Evolutionary conservation across 257 asterid genomes (phyloP).

Genomic region (Lycium ferocissimum): DNA sequence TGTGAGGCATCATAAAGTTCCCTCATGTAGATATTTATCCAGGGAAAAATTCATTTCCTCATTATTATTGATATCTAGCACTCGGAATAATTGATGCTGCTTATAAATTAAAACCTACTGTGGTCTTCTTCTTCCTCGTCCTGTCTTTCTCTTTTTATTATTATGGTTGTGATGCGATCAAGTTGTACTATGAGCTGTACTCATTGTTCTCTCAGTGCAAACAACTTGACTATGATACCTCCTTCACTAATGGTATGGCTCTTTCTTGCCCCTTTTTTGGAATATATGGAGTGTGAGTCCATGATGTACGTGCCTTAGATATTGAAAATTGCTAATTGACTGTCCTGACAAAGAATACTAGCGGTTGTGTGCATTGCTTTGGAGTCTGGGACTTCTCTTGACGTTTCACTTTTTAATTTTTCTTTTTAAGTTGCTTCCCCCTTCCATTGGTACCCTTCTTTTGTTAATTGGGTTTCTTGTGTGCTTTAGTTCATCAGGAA

Average conservation of each 20-base stretch:
- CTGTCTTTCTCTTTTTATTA: constrained; percentile 14
- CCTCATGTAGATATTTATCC: not conserved
- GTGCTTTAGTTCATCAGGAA: constrained; percentile 52
- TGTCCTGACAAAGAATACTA: not conserved
- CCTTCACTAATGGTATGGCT: not conserved
- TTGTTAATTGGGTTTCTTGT: constrained; percentile 15
- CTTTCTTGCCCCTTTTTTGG: not conserved
- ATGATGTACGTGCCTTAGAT: constrained; percentile 2
- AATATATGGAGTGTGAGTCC: not conserved
- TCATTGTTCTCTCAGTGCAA: not conserved
- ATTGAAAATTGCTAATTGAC: constrained; percentile 9
- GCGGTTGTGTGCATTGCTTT: not conserved
- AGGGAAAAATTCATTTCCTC: not conserved
- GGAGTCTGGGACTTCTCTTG: not conserved
- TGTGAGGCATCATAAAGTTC: not conserved
- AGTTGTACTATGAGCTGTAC: constrained; percentile 8
- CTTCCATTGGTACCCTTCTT: not conserved
- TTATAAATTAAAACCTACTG: not conserved
- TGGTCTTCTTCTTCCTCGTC: not conserved
- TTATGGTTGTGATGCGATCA: constrained; percentile 8
- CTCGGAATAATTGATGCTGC: not conserved
- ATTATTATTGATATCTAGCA: not conserved
- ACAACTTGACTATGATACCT: not conserved
- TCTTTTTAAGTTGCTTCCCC: not conserved
- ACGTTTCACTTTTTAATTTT: not conserved